Percentiles rank a stretch among this genome's conserved stretches.
Evolutionary conservation across 768 basidiomycete species (phyloP).

Genomic region (Suillus brevipes): DNA sequence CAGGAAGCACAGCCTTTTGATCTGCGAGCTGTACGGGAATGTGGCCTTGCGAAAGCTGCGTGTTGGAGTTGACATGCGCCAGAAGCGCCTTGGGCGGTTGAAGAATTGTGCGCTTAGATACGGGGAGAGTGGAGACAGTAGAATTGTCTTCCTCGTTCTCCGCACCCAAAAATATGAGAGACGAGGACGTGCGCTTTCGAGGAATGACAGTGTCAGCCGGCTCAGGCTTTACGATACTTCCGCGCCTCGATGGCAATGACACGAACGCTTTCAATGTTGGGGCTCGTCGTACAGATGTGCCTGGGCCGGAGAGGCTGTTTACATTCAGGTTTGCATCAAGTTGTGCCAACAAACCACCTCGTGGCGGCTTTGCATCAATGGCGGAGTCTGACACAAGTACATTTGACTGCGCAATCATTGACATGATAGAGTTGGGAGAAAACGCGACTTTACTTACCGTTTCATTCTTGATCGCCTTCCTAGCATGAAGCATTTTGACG

Average conservation of each 20-base stretch:
- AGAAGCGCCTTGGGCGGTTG: slow-evolving; percentile 29
- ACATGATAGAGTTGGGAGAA: not conserved
- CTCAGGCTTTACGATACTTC: slow-evolving; percentile 31
- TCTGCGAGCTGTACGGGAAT: not conserved
- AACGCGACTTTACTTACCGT: not conserved
- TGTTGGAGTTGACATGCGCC: slow-evolving; percentile 21
- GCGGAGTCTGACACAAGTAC: slow-evolving; percentile 2
- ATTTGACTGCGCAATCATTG: slow-evolving; percentile 7
- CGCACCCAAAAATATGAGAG: slow-evolving; percentile 20
- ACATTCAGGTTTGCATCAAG: slow-evolving; percentile 8
- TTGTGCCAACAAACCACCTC: slow-evolving; percentile 4
- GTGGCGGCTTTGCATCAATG: not conserved
- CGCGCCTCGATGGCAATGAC: not conserved
- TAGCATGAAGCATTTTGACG: slow-evolving; percentile 17
- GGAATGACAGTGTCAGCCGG: slow-evolving; percentile 31
- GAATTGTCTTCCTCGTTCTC: slow-evolving; percentile 8
- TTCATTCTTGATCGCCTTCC: slow-evolving; percentile 7
- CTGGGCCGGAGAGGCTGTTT: too few species aligned
- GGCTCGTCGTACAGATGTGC: not conserved
- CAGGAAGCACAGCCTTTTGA: slow-evolving; percentile 5
- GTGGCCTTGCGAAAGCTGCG: slow-evolving; percentile 1
- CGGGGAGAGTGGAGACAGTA: not conserved
- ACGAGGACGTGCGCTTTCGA: slow-evolving; percentile 39
- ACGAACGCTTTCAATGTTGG: not conserved
- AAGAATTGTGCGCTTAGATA: slow-evolving; percentile 28